These are phyloP conservation scores for Coemansia sp. DNA, from an alignment of 192 early-diverging fungal genomes.

Conservation along the genomic window DNA sequence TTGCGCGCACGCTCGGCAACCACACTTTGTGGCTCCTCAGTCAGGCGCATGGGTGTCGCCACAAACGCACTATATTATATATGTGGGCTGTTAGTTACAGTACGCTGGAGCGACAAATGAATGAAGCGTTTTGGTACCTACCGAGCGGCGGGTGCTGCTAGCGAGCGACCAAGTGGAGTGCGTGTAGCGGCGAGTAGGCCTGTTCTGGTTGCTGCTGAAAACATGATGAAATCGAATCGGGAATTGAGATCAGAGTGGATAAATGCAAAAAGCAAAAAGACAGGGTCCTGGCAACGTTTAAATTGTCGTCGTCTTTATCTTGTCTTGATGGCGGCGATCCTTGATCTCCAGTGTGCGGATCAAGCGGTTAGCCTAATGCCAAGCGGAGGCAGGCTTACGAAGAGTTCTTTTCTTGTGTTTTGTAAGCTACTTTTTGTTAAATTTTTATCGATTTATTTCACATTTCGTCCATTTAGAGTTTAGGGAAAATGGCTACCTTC, in stretches of 20 bases:
- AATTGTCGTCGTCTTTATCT: neutral
- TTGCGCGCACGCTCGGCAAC: conserved; percentile 52
- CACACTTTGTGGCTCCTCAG: conserved; percentile 34
- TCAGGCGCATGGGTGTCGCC: conserved; percentile 33
- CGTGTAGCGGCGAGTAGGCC: conserved; percentile 25
- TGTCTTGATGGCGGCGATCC: neutral
- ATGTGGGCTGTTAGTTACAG: neutral
- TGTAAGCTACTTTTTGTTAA: neutral
- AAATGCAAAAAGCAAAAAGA: neutral
- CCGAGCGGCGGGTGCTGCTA: conserved; percentile 25
- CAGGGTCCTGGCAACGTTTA: neutral
- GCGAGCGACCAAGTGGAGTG: conserved; percentile 14
- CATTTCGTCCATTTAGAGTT: neutral
- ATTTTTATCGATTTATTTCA: conserved; percentile 1
- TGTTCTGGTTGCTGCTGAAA: conserved; percentile 32
- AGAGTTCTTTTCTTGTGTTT: neutral
- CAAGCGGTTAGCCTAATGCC: neutral
- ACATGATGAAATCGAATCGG: conserved; percentile 14
- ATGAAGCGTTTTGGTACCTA: conserved; percentile 7
- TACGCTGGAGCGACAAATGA: neutral
- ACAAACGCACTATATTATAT: conserved; percentile 41
- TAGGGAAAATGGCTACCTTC: conserved; percentile 39
- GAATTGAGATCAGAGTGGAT: neutral
- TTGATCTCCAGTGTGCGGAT: neutral
- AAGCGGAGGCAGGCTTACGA: neutral